These are phyloP conservation scores for Xerocomus potaroensis DNA, from an alignment of 768 basidiomycete species.

Conservation along the genomic window DNA sequence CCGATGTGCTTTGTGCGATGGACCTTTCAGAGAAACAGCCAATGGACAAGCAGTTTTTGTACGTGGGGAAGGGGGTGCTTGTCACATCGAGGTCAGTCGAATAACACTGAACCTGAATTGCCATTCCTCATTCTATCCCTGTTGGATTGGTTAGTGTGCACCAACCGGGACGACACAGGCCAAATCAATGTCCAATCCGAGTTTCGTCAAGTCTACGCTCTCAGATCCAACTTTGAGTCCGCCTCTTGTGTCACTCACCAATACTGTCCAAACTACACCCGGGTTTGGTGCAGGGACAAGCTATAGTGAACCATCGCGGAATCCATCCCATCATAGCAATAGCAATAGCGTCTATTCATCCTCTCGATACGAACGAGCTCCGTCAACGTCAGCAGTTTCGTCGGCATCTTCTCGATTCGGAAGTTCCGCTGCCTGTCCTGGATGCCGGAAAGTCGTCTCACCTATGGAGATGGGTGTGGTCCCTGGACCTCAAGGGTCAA, in stretches of 20 bases:
- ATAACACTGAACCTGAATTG: not conserved
- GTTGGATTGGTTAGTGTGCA: constrained; percentile 34
- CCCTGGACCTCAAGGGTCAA: constrained; percentile 75
- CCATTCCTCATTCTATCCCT: constrained; percentile 6
- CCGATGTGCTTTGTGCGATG: constrained; percentile 62
- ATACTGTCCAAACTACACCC: constrained; percentile 10
- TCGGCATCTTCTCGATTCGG: constrained; percentile 30
- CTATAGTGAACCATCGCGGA: constrained; percentile 10
- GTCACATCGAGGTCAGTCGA: constrained; percentile 53
- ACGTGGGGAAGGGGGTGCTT: constrained; percentile 57
- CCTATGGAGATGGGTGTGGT: constrained; percentile 85
- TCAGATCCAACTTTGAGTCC: constrained; percentile 13
- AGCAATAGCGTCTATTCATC: constrained; percentile 21
- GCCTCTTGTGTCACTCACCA: constrained; percentile 19
- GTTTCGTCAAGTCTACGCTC: constrained; percentile 9
- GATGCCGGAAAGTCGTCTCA: constrained; percentile 68
- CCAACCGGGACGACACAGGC: constrained; percentile 33
- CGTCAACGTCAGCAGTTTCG: constrained; percentile 14
- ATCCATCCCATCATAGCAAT: constrained; percentile 10
- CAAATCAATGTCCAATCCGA: constrained; percentile 11
- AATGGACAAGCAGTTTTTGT: constrained; percentile 71
- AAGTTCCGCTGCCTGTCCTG: constrained; percentile 57
- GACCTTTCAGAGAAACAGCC: constrained; percentile 55
- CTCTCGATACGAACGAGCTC: constrained; percentile 28
- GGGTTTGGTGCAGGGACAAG: constrained; percentile 3